Evolutionary conservation across 805 yeast genomes (phyloP), one percentile per base, ranked within the genome.

Genomic region (Wilhelminamyces savonicus): DNA sequence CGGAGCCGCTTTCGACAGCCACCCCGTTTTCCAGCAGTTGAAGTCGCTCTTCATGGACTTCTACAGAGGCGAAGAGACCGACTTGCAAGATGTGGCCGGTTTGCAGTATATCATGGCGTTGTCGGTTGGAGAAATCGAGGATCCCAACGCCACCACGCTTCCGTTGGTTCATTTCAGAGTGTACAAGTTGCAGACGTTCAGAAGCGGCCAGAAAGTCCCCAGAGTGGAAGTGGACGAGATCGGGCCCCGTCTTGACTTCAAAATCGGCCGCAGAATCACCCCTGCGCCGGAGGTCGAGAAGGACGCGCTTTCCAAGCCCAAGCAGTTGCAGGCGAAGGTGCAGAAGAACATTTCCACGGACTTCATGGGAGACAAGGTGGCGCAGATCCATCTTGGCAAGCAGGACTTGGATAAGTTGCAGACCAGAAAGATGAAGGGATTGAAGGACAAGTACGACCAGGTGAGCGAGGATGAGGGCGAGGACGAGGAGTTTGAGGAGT

Each of bases 351-450:
- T 92, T 31, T 80, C 80, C 39, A 74, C 79, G 26, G 97, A 92
- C 56, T 49, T 69, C 32, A 74, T 92, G 83, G 98, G 98, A 64
- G 98, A 92, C 59, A 86, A 90, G 76, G 72, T 92, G 38, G 98
- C 97, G 48, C 83, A 90, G 63, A 78, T 92, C 49, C 98, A 92
- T 56, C 82, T 92, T 60, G 97, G 96, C 62, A 79, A 79, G 57
- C 98, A 92, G 69, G 97, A 92, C 56, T 69, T 92, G 56, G 70
- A 74, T 52, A 80, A 80, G 57, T 59, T 92, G 54, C 98, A 92
- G 65, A 90, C 98, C 5, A 78, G 98, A 64, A 92, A 92, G 77
- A 86, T 92, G 96, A 92, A 92, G 72, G 98, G 98, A 56, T 71
- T 92, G 52, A 92, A 92, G 66, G 71, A 83, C 32, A 76, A 74